phyloP scores from a whole-genome alignment of 1,284 basidiomycete species.

The Albatrellus sp. region DNA sequence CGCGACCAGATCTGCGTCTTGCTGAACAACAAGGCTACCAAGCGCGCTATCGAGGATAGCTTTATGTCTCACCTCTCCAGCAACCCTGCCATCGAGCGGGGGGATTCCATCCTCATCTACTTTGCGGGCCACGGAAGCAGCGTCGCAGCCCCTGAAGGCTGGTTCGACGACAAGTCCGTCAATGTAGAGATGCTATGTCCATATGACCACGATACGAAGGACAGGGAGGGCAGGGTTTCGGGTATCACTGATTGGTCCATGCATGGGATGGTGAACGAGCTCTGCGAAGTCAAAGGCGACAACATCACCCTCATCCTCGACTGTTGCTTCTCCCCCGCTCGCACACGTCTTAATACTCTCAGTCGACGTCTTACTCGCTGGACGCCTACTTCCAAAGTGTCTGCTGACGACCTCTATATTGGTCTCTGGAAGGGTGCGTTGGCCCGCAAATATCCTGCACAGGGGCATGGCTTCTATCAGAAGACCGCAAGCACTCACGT shows the following conservation, averaged over 20 bases:
- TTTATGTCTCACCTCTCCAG: conserved; percentile 48
- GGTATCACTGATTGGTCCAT: conserved; percentile 58
- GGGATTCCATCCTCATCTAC: conserved; percentile 53
- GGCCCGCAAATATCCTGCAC: conserved; percentile 13
- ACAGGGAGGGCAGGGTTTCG: conserved; percentile 31
- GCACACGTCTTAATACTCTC: conserved; percentile 23
- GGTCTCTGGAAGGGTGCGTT: conserved; percentile 40
- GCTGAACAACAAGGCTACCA: conserved; percentile 44
- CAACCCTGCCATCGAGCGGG: conserved; percentile 41
- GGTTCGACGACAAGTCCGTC: conserved; percentile 31
- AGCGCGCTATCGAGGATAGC: conserved; percentile 40
- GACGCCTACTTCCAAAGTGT: conserved; percentile 39
- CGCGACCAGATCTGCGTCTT: conserved; percentile 43
- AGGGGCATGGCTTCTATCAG: conserved; percentile 35
- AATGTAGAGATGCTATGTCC: conserved; percentile 49
- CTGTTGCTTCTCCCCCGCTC: conserved; percentile 42
- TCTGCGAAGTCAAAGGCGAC: conserved; percentile 43
- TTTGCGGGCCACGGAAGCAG: conserved; percentile 58
- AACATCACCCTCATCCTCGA: conserved; percentile 58
- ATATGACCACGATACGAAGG: conserved; percentile 45
- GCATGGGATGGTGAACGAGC: conserved; percentile 40
- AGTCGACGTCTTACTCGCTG: conserved; percentile 37
- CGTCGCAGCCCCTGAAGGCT: conserved; percentile 38
- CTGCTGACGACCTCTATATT: conserved; percentile 35
- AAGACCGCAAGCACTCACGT: conserved; percentile 30